phyloP scores from a whole-genome alignment of 768 basidiomycete species.

The Mrakia gelida region DNA sequence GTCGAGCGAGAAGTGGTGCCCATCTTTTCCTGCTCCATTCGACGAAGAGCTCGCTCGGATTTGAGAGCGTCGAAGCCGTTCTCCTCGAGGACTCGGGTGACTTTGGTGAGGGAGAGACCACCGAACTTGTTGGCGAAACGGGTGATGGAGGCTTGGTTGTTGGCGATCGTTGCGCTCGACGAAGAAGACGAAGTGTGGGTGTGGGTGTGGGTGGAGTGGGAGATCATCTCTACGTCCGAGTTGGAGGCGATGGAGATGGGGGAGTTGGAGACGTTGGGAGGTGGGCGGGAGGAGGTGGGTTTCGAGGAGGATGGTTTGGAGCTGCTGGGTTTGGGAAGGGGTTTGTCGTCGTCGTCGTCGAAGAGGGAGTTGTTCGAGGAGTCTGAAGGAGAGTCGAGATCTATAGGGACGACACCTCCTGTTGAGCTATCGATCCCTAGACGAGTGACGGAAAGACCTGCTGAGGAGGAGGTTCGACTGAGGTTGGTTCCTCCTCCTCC shows the following conservation, averaged over 20 bases:
- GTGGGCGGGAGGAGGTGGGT: background rate
- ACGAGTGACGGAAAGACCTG: background rate
- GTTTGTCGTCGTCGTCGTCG: background rate
- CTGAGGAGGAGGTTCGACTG: background rate
- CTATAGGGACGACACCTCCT: background rate
- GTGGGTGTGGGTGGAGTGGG: background rate
- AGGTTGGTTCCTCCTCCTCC: background rate
- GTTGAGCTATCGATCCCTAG: background rate
- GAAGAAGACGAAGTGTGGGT: background rate
- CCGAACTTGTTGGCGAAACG: constrained; percentile 23
- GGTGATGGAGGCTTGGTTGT: constrained; percentile 18
- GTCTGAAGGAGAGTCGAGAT: background rate
- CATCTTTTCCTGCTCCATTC: background rate
- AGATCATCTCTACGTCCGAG: background rate
- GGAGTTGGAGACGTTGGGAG: background rate
- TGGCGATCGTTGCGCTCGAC: background rate
- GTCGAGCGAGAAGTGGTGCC: background rate
- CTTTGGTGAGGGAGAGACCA: background rate
- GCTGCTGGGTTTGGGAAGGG: background rate
- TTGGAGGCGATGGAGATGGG: background rate
- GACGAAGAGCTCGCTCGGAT: background rate
- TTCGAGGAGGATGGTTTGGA: background rate
- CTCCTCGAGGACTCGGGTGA: background rate
- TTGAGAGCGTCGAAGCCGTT: constrained; percentile 1
- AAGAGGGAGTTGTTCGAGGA: background rate